Percentiles rank a stretch among this genome's conserved stretches.
These are phyloP conservation scores for Madurella fahalii DNA, from an alignment of 2,329 filamentous ascomycete species.

Conservation along the genomic window DNA sequence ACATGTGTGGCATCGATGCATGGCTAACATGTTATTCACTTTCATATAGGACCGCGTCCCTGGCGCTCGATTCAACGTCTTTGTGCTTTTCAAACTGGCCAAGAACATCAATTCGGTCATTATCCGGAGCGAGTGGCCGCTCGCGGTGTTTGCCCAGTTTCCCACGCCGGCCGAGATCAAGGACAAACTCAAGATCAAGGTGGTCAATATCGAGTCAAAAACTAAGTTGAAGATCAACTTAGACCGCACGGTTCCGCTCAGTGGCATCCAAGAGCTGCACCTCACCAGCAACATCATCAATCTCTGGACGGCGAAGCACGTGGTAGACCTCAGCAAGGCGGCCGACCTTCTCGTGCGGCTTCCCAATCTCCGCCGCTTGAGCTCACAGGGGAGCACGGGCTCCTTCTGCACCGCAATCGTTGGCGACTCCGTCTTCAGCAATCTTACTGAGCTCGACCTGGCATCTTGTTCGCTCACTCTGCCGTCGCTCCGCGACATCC, in stretches of 20 bases:
- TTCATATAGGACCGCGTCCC: no score
- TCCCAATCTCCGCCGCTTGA: neutral
- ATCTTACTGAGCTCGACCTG: neutral
- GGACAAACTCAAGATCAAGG: neutral
- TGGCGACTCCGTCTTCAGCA: neutral
- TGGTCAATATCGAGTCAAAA: neutral
- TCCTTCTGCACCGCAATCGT: neutral
- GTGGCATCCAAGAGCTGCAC: neutral
- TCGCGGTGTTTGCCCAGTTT: neutral
- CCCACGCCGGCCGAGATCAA: neutral
- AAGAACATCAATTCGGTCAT: neutral
- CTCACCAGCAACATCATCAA: neutral
- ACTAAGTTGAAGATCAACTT: neutral
- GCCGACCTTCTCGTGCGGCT: neutral
- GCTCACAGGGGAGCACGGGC: neutral
- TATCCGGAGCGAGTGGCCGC: conserved; percentile 5
- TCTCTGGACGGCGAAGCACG: neutral
- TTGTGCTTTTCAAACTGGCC: conserved; percentile 3
- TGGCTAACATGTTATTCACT: neutral
- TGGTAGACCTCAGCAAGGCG: neutral
- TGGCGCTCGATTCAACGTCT: neutral
- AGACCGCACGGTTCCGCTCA: neutral
- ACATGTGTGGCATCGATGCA: no score
- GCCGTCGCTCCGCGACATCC: neutral
- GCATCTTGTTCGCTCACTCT: neutral